Base-by-base conservation (phyloP, 129 eudicot species). In the Oenanthe sinensis region DNA sequence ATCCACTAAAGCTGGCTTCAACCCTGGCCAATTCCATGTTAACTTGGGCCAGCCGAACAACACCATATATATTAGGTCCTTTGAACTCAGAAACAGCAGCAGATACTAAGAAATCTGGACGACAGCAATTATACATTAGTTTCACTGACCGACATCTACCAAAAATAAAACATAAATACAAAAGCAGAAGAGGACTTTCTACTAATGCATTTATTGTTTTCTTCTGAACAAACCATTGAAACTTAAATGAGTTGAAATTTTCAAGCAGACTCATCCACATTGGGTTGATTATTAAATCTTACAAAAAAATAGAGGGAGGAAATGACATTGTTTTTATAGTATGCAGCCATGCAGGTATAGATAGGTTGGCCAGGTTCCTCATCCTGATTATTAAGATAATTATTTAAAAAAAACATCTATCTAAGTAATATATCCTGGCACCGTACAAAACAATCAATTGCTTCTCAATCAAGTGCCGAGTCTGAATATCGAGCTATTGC, bases 71-170 rank as follows among this genome's bases (percentile, higher is more conserved):
- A 33, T 75, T 71, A 26, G 98, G 97, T 67, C 98, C 98, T 78
- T 95, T 95, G 60, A 95, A 95, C 84, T 95, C 98, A 46, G 97
- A 87, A 78, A 95, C 98, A 77, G 98, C 97, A 75, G 98, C 97
- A 76, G 98, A 90, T 69, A 91, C 87, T 40, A 87, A 86, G 84
- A 88, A 91, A 78, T 88, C 98, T 95, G 90, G 71, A 84, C 16
- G 6, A 16, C 44, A 77, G 5, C 39, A 75, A 37, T 15, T 8
- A 15, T 10, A 46, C 12, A 46, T 33, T 46, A 74, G 20, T 46
- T 74, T 44, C 33, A 70, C 74, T 19, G 47, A 30, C 72, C 8
- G 6, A 15, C 22, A 67, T 22, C 22, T 30, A 30, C 42, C 5
- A 13, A 67, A 30, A 8, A 30, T 1, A 14, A 67, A 67, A 67